Evolutionary conservation across 2,329 filamentous ascomycete genomes (phyloP).

Genomic region (Colletotrichum eleusines): DNA sequence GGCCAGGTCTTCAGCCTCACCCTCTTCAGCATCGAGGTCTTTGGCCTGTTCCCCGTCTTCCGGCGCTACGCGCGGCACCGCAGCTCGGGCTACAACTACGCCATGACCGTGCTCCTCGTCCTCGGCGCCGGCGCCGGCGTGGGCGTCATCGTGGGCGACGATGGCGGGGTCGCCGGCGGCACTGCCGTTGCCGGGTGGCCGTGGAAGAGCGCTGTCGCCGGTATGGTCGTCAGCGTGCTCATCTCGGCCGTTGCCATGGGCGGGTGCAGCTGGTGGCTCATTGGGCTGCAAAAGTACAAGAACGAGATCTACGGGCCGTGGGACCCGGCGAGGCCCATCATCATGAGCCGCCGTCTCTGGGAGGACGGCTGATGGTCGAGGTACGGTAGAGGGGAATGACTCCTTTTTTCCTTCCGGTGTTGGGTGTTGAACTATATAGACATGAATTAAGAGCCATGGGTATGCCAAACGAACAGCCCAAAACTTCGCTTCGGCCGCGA

Average conservation of each 20-base stretch:
- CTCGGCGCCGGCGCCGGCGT: slow-evolving; percentile 84
- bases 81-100: slow-evolving; percentile 83
- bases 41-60: slow-evolving; percentile 97
- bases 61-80: slow-evolving; percentile 86
- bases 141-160: slow-evolving; percentile 68
- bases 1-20: slow-evolving; percentile 96
- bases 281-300: slow-evolving; percentile 97
- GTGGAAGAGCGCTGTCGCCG: slow-evolving; percentile 72
- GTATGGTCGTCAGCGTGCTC: slow-evolving; percentile 81
- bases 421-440: not conserved
- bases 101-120: slow-evolving; percentile 81
- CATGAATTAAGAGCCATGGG: not conserved
- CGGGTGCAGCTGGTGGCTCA: slow-evolving; percentile 97
- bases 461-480: too few species aligned
- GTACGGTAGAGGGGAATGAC: not conserved
- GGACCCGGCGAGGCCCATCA: slow-evolving; percentile 93
- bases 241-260: slow-evolving; percentile 86
- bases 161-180: slow-evolving; percentile 50
- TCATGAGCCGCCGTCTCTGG: slow-evolving; percentile 75
- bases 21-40: slow-evolving; percentile 96
- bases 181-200: slow-evolving; percentile 51
- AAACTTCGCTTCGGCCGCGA: not conserved
- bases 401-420: too few species aligned
- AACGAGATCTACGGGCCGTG: slow-evolving; percentile 98
- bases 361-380: slow-evolving; percentile 50